Percentiles rank a stretch among this genome's conserved stretches.
phyloP scores from a whole-genome alignment of 306 rosid species.

The Herpetospermum pedunculosum region DNA sequence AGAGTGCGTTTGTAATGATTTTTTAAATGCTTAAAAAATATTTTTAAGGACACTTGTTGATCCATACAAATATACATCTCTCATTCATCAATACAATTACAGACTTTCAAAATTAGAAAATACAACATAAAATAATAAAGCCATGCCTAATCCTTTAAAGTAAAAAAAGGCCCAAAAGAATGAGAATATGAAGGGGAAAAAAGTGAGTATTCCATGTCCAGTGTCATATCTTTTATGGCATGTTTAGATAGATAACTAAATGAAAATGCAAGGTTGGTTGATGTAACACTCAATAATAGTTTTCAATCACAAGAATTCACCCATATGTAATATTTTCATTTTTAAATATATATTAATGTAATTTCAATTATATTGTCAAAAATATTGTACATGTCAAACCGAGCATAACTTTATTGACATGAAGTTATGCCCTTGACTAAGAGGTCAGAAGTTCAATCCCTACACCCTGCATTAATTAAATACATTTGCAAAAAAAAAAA shows the following conservation, averaged over 20 bases:
- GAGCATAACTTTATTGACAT: no score
- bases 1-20: no score
- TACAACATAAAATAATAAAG: background rate
- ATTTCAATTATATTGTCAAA: no score
- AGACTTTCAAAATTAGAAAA: background rate
- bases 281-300: background rate
- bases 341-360: no score
- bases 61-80: no score
- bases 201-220: background rate
- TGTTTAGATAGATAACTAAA: background rate
- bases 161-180: background rate
- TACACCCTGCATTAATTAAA: no score
- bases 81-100: background rate
- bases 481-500: no score
- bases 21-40: no score
- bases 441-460: no score
- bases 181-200: background rate
- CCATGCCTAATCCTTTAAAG: background rate
- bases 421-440: no score
- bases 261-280: background rate
- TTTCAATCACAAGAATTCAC: slow-evolving; percentile 1
- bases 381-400: no score
- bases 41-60: no score
- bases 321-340: background rate
- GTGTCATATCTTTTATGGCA: background rate